Base-by-base conservation (phyloP, 306 rosid genomes). In the Carpinus viminea region DNA sequence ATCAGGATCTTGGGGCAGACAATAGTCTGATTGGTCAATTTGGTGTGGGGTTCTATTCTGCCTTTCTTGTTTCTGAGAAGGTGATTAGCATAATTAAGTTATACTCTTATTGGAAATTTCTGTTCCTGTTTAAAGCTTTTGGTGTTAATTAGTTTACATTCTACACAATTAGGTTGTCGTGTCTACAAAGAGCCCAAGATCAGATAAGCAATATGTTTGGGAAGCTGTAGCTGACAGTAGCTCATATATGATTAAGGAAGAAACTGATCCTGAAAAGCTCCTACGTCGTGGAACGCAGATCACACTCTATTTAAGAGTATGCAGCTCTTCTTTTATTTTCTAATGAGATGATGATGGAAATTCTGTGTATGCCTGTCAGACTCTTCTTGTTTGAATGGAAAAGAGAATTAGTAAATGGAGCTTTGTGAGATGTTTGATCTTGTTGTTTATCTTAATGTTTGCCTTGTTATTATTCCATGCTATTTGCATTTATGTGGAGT, bases 1-100 rank as follows among this genome's bases (percentile, higher is more conserved):
- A 96, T 74, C 83, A 96, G 85, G 99, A 96, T 41, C 57, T 87
- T 36, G 98, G 97, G 53, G 97, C 97, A 38, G 99, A 96, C 83
- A 96, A 89, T 73, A 71, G 92, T 74, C 88, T 96, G 90, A 93
- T 93, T 50, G 99, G 99, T 77, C 99, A 93, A 85, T 96, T 96
- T 83, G 98, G 98, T 84, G 99, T 96, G 60, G 99, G 99, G 2
- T 96, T 96, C 88, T 96, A 96, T 90, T 91, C 98, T 12, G 90
- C 98, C 65, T 96, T 96, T 85, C 99, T 96, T 83, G 99, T 96
- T 80, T 97, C 99, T 76, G 96, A 93, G 74, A 91, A 84, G 99
- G 98, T 79, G 45, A 70, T 74, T 74, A 78, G 79, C 70, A 54
- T 24, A 12, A 79, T 68, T 79, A n/a, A 56, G 7, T n/a, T 38